These are phyloP conservation scores for Mrakia frigida DNA, from an alignment of 768 basidiomycete genomes.

Conservation along the genomic window DNA sequence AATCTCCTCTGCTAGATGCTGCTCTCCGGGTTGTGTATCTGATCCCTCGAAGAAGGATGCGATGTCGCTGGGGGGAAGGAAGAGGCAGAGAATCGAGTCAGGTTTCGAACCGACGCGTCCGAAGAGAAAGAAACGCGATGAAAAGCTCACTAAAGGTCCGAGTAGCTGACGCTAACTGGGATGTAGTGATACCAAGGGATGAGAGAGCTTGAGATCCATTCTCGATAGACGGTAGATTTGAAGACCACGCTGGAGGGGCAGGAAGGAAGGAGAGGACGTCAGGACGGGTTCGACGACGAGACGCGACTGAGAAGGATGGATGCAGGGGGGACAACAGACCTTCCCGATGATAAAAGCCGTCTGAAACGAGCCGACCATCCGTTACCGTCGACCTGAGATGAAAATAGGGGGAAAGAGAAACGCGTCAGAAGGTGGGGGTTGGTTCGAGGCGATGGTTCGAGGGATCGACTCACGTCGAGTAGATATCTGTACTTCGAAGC, in stretches of 20 bases:
- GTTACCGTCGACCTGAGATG: conserved; percentile 27
- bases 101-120: too few relatives aligned
- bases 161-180: conserved; percentile 22
- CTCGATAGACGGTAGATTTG: conserved; percentile 25
- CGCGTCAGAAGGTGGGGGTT: background rate
- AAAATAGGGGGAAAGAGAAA: background rate
- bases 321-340: background rate
- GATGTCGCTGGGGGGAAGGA: conserved; percentile 15
- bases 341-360: conserved; percentile 19
- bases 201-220: conserved; percentile 22
- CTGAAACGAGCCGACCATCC: conserved; percentile 26
- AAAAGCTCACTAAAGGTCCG: conserved; percentile 13
- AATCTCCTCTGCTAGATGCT: conserved; percentile 28
- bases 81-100: background rate
- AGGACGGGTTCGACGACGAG: background rate
- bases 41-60: conserved; percentile 30
- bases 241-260: conserved; percentile 9
- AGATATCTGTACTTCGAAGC: conserved; percentile 15
- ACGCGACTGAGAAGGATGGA: too few relatives aligned
- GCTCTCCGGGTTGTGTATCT: background rate
- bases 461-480: conserved; percentile 12
- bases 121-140: background rate
- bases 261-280: background rate
- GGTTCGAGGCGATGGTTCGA: background rate
- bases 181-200: conserved; percentile 33